Base-by-base conservation (phyloP, 2,329 filamentous ascomycete species). In the Orbilia javanica region DNA sequence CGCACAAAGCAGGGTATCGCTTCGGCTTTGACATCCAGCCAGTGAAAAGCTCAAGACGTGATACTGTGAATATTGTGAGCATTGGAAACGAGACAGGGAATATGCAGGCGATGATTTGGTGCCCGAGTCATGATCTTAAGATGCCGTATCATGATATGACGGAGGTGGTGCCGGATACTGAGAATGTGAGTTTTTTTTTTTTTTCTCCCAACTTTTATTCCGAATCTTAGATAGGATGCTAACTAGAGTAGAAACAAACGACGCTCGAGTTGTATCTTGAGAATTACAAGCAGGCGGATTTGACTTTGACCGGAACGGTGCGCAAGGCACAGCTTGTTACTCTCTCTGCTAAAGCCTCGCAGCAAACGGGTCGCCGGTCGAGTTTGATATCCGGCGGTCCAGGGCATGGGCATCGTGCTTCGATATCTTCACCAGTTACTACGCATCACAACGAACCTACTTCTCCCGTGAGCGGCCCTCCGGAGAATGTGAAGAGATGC, bases 231-330 rank as follows among this genome's bases (percentile, higher is more conserved):
- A 20, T 20, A 44, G 25, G 22, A 34, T 10, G 31, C 74, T 78
- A 68, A 78, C 20, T 44, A 18, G 27, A 36, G 2, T 62, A 72
- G 74, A 66, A 63, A n/a, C 85, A 90, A 66, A 96, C 91, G 81
- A 93, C 93, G 8, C 85, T 99, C 62, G 94, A 97, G 83, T 87
- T 97, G 27, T 99, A 92, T 83, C 93, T 92, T 52, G 91, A 91
- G 80, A 94, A 91, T 73, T 97, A 93, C 86, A 99, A 99, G 84
- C 95, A 98, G 84, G 95, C 96, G 7, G 96, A 99, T 83, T 88
- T 95, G 46, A 90, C 92, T 1, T 86, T 97, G 81, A 97, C 94
- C 1, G 96, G 96, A 29, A 97, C 95, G 18, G 93, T 96, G 22
- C 91, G 96, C 68, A 97, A 97, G 84, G 95, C 96, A 22, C 96